phyloP scores from a whole-genome alignment of 1,284 basidiomycete genomes.

The Marasmius sp. region DNA sequence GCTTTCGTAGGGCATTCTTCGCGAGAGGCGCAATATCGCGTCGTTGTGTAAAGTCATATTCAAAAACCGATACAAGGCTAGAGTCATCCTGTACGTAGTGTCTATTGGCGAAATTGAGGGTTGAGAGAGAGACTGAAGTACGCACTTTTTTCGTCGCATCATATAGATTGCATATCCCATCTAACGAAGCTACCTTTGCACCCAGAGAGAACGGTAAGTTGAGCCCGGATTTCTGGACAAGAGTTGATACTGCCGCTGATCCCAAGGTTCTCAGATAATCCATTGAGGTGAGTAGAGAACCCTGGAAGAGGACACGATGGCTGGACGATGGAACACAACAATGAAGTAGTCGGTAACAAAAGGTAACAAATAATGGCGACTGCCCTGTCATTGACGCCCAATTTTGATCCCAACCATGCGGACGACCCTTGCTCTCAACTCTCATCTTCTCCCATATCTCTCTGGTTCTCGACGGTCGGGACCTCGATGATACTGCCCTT shows the following conservation, averaged over 20 bases:
- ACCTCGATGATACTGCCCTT: not conserved
- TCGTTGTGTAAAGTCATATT: slow-evolving; percentile 77
- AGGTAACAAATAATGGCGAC: too few species aligned
- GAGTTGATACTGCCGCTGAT: slow-evolving; percentile 82
- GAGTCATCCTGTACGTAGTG: slow-evolving; percentile 77
- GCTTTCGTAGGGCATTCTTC: slow-evolving; percentile 88
- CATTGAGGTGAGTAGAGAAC: slow-evolving; percentile 45
- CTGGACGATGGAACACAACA: not conserved
- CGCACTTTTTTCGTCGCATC: slow-evolving; percentile 84
- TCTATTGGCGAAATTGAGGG: slow-evolving; percentile 5
- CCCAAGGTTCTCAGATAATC: slow-evolving; percentile 84
- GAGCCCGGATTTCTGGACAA: slow-evolving; percentile 89
- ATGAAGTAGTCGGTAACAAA: too few species aligned
- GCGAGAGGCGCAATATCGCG: slow-evolving; percentile 75
- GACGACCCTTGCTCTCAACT: slow-evolving; percentile 4
- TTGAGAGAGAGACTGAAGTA: slow-evolving; percentile 5
- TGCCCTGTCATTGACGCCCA: not conserved
- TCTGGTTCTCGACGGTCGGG: not conserved
- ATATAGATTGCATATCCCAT: slow-evolving; percentile 85
- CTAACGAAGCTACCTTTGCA: slow-evolving; percentile 66
- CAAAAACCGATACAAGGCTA: slow-evolving; percentile 82
- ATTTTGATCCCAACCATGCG: slow-evolving; percentile 3
- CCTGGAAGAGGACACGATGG: not conserved
- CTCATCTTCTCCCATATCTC: slow-evolving; percentile 2
- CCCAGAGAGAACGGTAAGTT: slow-evolving; percentile 89